Conservation (phyloP, 1,284 basidiomycete species). For the Melampsora larici-populina region DNA sequence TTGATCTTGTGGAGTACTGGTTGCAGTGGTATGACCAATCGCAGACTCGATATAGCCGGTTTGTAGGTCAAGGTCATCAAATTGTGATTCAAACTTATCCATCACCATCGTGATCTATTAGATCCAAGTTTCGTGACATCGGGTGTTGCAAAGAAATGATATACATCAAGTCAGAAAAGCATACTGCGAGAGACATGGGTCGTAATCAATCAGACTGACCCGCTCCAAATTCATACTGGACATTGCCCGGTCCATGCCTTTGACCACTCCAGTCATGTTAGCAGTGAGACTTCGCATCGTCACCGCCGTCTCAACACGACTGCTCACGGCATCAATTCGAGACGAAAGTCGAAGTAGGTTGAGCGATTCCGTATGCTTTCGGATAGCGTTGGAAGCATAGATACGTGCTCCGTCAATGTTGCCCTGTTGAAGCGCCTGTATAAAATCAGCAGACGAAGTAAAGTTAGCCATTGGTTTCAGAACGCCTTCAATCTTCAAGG, state of each 20-base stretch:
- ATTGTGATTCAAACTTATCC: constrained; percentile 98
- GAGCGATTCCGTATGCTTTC: constrained; percentile 93
- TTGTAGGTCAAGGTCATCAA: constrained; percentile 95
- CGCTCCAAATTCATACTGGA: constrained; percentile 97
- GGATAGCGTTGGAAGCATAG: constrained; percentile 96
- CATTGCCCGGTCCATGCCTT: constrained; percentile 99
- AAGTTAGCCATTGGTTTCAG: neutral
- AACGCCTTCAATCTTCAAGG: neutral
- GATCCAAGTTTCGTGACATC: neutral
- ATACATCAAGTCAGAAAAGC: neutral
- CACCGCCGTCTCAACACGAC: constrained; percentile 96
- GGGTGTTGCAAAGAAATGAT: neutral
- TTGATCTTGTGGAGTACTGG: constrained; percentile 93
- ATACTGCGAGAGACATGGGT: constrained; percentile 8
- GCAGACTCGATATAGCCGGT: constrained; percentile 97
- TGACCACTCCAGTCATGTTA: constrained; percentile 92
- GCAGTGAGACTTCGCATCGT: constrained; percentile 93
- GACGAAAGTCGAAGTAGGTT: constrained; percentile 83
- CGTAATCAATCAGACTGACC: constrained; percentile 59
- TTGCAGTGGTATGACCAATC: constrained; percentile 87
- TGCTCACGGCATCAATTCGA: constrained; percentile 93
- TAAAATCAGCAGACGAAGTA: neutral
- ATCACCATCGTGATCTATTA: constrained; percentile 90
- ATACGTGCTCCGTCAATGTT: constrained; percentile 98
- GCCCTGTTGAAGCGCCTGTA: constrained; percentile 87